Percentiles rank a stretch among this genome's conserved stretches.
Evolutionary conservation across 306 rosid species (phyloP).

Genomic region (Carpinus viminea): DNA sequence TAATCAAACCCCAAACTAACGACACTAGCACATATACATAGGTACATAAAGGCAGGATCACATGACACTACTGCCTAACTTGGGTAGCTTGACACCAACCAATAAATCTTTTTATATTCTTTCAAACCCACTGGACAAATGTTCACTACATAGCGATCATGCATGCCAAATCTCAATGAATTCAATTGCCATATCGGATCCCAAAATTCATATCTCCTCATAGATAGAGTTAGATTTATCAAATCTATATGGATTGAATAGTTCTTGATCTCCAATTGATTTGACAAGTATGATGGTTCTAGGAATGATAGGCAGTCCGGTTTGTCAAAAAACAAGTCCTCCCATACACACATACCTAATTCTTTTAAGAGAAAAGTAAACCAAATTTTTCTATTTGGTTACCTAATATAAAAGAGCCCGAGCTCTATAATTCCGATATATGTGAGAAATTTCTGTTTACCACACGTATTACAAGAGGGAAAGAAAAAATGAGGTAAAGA

Average conservation of each 20-base stretch:
- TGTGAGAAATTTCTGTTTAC: no score
- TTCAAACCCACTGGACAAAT: not conserved
- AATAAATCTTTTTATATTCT: not conserved
- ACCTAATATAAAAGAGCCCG: no score
- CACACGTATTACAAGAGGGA: no score
- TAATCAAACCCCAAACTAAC: not conserved
- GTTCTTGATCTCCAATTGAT: no score
- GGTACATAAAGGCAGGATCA: not conserved
- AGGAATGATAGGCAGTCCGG: not conserved
- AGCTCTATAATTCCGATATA: no score
- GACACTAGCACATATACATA: not conserved
- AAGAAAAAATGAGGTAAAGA: no score
- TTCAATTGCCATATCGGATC: no score
- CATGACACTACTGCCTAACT: not conserved
- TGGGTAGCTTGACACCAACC: not conserved
- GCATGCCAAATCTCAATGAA: not conserved
- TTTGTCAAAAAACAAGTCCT: not conserved
- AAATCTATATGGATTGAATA: not conserved
- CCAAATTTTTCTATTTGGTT: no score
- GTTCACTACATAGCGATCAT: not conserved
- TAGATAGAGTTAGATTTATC: no score
- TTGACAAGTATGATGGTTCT: not conserved
- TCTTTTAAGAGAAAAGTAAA: no score
- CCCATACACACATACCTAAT: no score
- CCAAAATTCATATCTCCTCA: not conserved